A percentile compares a stretch with the other conserved stretches of the same genome.
These are phyloP conservation scores for Pseudocercospora fijiensis DNA, from an alignment of 2,329 filamentous ascomycete genomes.

Conservation along the genomic window DNA sequence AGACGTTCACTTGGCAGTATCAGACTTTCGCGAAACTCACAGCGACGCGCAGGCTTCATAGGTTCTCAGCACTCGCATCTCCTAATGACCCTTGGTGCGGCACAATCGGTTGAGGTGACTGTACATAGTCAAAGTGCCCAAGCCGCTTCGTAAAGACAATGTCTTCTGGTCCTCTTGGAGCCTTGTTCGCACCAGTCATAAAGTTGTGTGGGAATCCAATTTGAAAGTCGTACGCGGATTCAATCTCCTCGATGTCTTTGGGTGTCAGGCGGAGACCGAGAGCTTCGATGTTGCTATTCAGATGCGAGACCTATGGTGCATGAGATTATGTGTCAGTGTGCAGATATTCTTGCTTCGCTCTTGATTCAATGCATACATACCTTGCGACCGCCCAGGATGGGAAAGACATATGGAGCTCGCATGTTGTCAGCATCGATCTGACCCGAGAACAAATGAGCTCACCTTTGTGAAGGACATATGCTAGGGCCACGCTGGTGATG, in stretches of 20 bases:
- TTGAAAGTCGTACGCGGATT: constrained; percentile 57
- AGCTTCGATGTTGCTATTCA: constrained; percentile 64
- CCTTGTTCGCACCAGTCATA: constrained; percentile 13
- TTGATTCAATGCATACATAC: background rate
- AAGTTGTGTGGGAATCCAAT: constrained; percentile 60
- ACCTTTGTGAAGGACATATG: constrained; percentile 68
- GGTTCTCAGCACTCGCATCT: background rate
- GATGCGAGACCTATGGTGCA: constrained; percentile 55
- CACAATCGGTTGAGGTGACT: constrained; percentile 2
- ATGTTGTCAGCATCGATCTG: background rate
- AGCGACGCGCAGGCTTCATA: background rate
- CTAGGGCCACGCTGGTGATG: constrained; percentile 49
- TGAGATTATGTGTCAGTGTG: background rate
- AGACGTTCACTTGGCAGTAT: background rate
- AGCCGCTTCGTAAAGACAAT: constrained; percentile 12
- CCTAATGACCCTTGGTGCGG: constrained; percentile 9
- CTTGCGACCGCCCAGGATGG: constrained; percentile 69
- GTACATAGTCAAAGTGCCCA: constrained; percentile 17
- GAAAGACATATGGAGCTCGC: constrained; percentile 63
- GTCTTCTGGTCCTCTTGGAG: constrained; percentile 14
- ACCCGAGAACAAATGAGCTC: background rate
- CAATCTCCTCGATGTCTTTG: constrained; percentile 62
- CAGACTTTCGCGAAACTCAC: background rate
- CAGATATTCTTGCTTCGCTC: background rate
- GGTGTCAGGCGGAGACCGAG: constrained; percentile 55